Conservation (phyloP, 2,329 filamentous ascomycete genomes). For the Apiospora pterosperma region DNA sequence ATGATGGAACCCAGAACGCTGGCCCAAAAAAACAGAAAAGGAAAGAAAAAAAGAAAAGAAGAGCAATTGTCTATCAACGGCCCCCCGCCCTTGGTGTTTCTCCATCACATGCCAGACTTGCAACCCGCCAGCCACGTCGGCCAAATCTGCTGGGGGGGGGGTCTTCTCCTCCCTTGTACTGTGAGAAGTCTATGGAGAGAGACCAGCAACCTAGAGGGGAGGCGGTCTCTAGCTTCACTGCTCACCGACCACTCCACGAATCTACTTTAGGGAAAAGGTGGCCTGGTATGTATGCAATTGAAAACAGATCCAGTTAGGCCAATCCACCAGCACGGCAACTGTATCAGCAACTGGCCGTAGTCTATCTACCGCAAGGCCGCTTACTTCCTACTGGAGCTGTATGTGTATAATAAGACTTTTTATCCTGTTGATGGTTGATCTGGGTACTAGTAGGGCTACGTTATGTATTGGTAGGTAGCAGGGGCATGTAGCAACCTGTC, state of each 20-base stretch:
- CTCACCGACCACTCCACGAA: neutral
- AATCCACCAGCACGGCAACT: neutral
- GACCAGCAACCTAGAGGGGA: no score
- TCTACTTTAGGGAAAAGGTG: neutral
- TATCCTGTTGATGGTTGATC: neutral
- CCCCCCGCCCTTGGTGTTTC: neutral
- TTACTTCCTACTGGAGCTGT: neutral
- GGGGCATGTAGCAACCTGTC: neutral
- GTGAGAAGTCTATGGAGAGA: neutral
- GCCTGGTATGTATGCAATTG: neutral
- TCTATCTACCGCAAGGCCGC: neutral
- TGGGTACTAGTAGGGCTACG: neutral
- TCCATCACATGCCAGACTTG: constrained; percentile 1
- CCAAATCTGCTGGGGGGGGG: neutral
- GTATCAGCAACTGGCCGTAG: neutral
- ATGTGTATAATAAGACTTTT: no score
- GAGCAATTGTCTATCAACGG: neutral
- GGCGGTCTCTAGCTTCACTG: neutral
- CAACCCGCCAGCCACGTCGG: neutral
- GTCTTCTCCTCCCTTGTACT: neutral
- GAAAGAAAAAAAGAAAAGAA: neutral
- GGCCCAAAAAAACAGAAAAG: neutral
- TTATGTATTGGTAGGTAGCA: neutral
- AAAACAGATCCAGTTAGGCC: neutral
- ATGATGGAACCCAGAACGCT: neutral